Base-by-base conservation (phyloP, 1,139 yeast genomes). In the Spathaspora sp. region DNA sequence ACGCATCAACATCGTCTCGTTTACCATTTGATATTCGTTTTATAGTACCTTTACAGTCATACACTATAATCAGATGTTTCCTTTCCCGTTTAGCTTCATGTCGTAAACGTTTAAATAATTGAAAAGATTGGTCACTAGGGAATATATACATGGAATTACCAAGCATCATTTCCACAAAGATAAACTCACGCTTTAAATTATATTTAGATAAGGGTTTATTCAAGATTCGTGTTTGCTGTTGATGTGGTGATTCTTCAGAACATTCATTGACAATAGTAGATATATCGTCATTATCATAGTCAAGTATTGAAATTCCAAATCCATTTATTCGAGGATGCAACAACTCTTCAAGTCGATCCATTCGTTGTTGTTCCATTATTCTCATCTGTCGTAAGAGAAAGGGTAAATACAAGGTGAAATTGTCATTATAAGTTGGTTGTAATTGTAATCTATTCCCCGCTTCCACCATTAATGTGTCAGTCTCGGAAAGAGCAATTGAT, bases 371-470 rank as follows among this genome's bases (percentile, higher is more conserved):
- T 7, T 51, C 49, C 11, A 53, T 52, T 11, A 61, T 18, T 34
- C 75, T 51, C 50, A 61, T 44, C 36, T 65, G 57, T 36, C 75
- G 55, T 17, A 70, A 43, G 7, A 72, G 51, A 54, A 56, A 74
- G 1, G 80, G 80, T 9, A 69, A 52, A 51, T 72, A 74, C 29
- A 56, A 53, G 23, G 70, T 65, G 52, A 68, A 72, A 49, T 74
- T 74, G 16, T 68, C 76, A 36, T 57, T 58, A 50, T 59, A 74
- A 1, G 67, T 58, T 0, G 60, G 64, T 52, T 72, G 79, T 9
- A 74, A 58, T 33, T 69, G 70, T 38, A 64, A 52, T n/a, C 67
- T 54, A 20, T 63, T 60, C 1, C 46, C 41, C 33, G 47, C 43
- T 40, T 56, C 59, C 23, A 56, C 54, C 36, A 51, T 48, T 36